phyloP scores from a whole-genome alignment of 2,329 filamentous ascomycete genomes.

The Exserohilum turcica region DNA sequence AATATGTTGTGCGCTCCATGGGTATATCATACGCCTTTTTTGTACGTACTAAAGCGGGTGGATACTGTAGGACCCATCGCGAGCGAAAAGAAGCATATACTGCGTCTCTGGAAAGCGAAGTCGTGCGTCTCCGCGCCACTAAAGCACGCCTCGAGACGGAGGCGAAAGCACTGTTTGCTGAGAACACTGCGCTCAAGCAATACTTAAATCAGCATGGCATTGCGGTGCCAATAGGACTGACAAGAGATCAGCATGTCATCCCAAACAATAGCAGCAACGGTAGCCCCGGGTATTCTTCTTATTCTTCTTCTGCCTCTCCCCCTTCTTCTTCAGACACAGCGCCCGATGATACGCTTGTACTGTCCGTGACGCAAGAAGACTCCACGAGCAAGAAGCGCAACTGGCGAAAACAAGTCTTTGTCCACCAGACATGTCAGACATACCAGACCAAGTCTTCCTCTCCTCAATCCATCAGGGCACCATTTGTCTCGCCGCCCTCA shows the following conservation, averaged over 20 bases:
- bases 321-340: neutral
- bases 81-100: slow-evolving; percentile 44
- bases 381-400: neutral
- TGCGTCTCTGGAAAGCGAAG: slow-evolving; percentile 36
- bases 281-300: neutral
- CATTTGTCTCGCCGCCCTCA: neutral
- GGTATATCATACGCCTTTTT: neutral
- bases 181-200: slow-evolving; percentile 28
- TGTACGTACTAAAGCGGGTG: neutral
- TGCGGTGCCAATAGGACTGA: neutral
- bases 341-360: neutral
- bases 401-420: slow-evolving; percentile 6
- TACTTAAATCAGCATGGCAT: slow-evolving; percentile 28
- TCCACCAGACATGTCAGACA: neutral
- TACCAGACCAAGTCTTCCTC: neutral
- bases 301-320: neutral
- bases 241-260: too few relatives aligned
- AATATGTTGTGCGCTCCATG: too few relatives aligned
- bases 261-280: neutral
- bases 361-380: neutral
- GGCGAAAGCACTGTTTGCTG: slow-evolving; percentile 27
- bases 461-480: too few relatives aligned
- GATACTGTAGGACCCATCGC: neutral
- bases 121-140: slow-evolving; percentile 37
- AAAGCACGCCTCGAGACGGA: slow-evolving; percentile 38